These are phyloP conservation scores for Tuber aestivum DNA, from an alignment of 495 filamentous ascomycete genomes.

Conservation along the genomic window DNA sequence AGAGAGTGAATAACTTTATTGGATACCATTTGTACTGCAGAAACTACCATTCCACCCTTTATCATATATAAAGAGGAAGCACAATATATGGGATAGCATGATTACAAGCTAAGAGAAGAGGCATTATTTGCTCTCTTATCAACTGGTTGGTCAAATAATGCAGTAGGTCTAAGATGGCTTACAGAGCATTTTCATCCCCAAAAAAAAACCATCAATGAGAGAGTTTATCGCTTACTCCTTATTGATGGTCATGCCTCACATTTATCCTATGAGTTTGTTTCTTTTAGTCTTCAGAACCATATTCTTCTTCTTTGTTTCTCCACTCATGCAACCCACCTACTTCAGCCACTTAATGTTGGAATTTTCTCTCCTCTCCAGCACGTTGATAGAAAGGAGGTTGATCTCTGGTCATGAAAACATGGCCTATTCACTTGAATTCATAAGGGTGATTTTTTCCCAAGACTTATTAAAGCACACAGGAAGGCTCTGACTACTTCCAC, in stretches of 20 bases:
- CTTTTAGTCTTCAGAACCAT: conserved; percentile 5
- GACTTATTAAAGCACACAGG: neutral
- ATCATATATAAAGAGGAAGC: conserved; percentile 12
- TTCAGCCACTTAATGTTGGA: conserved; percentile 13
- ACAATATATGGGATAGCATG: neutral
- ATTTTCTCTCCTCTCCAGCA: neutral
- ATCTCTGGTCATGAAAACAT: conserved; percentile 1
- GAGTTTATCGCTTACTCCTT: conserved; percentile 1
- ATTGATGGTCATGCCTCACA: conserved; percentile 16
- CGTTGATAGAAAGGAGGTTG: conserved; percentile 8
- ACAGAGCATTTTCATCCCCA: conserved; percentile 11
- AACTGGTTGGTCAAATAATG: conserved; percentile 11
- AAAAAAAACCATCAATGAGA: neutral
- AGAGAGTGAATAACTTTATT: neutral
- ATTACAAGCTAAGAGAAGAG: neutral
- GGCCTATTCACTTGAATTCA: neutral
- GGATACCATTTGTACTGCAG: conserved; percentile 11
- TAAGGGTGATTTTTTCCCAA: too few relatives aligned
- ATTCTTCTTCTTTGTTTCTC: too few relatives aligned
- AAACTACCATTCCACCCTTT: conserved; percentile 8
- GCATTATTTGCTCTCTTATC: conserved; percentile 1
- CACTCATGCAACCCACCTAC: neutral
- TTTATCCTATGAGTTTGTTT: conserved; percentile 9
- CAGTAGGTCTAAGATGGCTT: conserved; percentile 7
- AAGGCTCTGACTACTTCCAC: too few relatives aligned